Conservation (phyloP, 805 yeast genomes). For the Schizosaccharomyces osmophilus region DNA sequence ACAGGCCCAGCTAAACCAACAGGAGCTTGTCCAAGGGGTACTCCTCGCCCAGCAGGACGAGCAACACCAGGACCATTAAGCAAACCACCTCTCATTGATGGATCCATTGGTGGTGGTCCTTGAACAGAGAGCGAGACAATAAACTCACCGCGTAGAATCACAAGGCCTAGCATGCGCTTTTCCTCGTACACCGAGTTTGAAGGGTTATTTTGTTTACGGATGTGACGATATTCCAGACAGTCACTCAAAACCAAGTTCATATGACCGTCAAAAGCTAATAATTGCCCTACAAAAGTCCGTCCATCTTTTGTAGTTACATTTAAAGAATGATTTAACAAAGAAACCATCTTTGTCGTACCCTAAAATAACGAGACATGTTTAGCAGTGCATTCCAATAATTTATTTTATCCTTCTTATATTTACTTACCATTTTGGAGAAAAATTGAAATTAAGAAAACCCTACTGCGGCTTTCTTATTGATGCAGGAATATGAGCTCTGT, state of each 20-base stretch:
- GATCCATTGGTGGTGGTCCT: slow-evolving; percentile 28
- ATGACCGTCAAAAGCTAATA: slow-evolving; percentile 48
- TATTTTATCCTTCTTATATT: no score
- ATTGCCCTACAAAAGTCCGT: slow-evolving; percentile 50
- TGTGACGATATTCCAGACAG: slow-evolving; percentile 57
- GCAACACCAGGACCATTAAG: slow-evolving; percentile 16
- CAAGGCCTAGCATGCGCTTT: slow-evolving; percentile 54
- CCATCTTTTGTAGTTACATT: slow-evolving; percentile 56
- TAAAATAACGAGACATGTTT: neutral
- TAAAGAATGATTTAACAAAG: slow-evolving; percentile 43
- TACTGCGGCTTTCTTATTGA: neutral
- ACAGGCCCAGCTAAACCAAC: slow-evolving; percentile 13
- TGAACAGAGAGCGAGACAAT: slow-evolving; percentile 50
- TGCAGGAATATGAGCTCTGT: neutral
- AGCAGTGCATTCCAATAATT: neutral
- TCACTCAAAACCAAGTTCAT: slow-evolving; percentile 70
- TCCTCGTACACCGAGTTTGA: slow-evolving; percentile 29
- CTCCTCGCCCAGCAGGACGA: slow-evolving; percentile 14
- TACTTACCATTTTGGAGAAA: neutral
- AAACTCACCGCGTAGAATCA: slow-evolving; percentile 71
- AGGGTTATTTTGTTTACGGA: slow-evolving; percentile 22
- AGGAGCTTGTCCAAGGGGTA: slow-evolving; percentile 11
- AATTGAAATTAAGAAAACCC: neutral
- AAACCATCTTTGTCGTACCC: neutral
- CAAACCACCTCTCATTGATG: slow-evolving; percentile 14